Conservation (phyloP, 169 alveolate genomes). For the Cyclospora cayetanensis region DNA sequence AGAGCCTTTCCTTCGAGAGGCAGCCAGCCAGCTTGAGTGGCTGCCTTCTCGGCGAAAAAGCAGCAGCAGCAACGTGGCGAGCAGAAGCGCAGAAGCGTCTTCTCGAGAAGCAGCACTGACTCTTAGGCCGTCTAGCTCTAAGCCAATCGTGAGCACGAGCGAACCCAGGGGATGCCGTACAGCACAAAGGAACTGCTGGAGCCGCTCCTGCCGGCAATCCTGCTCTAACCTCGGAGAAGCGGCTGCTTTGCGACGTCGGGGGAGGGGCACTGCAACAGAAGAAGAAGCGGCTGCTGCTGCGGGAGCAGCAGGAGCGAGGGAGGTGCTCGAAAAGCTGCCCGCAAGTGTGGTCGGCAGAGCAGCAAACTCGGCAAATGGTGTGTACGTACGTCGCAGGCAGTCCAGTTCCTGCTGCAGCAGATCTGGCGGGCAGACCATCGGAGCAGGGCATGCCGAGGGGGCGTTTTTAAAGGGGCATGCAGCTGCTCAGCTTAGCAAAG, state of each 20-base stretch:
- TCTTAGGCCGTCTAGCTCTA: not conserved
- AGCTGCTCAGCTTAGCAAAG: too few relatives aligned
- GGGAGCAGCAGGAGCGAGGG: not conserved
- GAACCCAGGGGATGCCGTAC: not conserved
- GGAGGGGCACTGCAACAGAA: not conserved
- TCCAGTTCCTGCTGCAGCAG: slow-evolving; percentile 51
- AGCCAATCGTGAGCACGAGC: not conserved
- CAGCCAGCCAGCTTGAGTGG: too few relatives aligned
- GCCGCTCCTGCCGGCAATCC: not conserved
- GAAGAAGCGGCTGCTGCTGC: not conserved
- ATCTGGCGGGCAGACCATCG: slow-evolving; percentile 4
- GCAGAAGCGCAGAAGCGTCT: not conserved
- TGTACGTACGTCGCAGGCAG: slow-evolving; percentile 10
- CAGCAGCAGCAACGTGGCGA: slow-evolving; percentile 5
- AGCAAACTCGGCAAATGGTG: slow-evolving; percentile 6
- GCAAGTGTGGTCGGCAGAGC: too few relatives aligned
- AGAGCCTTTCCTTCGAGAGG: too few relatives aligned
- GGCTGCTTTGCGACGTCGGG: not conserved
- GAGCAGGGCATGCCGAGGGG: too few relatives aligned
- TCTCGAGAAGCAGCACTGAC: not conserved
- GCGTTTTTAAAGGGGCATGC: too few relatives aligned
- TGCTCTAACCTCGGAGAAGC: not conserved
- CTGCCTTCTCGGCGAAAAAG: too few relatives aligned
- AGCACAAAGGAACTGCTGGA: slow-evolving; percentile 5
- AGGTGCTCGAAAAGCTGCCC: too few relatives aligned